These are phyloP conservation scores for Sporisorium iseilematis-ciliati DNA, from an alignment of 1,284 basidiomycete species.

Conservation along the genomic window DNA sequence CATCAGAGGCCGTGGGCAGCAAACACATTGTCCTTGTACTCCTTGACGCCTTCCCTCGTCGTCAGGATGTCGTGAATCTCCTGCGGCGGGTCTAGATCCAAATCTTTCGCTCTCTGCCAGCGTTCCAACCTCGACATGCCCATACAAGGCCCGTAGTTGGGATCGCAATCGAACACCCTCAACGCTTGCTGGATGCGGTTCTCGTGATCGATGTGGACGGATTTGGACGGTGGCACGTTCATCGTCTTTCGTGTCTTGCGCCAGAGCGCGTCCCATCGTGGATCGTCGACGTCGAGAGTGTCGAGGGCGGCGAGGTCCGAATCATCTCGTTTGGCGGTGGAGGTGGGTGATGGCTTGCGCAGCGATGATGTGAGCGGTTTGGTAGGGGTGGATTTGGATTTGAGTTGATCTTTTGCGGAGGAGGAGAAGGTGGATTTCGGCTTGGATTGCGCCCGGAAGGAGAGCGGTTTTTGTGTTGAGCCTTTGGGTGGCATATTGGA, in stretches of 20 bases:
- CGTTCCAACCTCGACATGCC: conserved; percentile 85
- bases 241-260: conserved; percentile 45
- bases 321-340: conserved; percentile 13
- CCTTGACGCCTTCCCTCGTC: conserved; percentile 57
- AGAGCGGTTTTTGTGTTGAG: conserved; percentile 38
- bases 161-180: conserved; percentile 66
- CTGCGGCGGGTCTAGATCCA: conserved; percentile 84
- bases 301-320: too few species aligned
- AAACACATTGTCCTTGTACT: conserved; percentile 47
- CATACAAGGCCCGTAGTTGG: conserved; percentile 82
- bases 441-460: conserved; percentile 44
- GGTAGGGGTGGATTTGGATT: conserved; percentile 21
- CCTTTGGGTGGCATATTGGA: conserved; percentile 33
- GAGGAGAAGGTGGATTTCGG: conserved; percentile 43
- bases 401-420: conserved; percentile 37
- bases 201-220: conserved; percentile 61
- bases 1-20: conserved; percentile 33
- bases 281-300: conserved; percentile 54
- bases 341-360: conserved; percentile 14
- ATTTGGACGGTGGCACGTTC: conserved; percentile 37
- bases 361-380: conserved; percentile 27
- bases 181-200: conserved; percentile 65
- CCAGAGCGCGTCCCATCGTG: conserved; percentile 59
- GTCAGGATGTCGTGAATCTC: conserved; percentile 75
- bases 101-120: conserved; percentile 85